Base-by-base conservation (phyloP, 441 rosid genomes). In the Mallotus japonicus region DNA sequence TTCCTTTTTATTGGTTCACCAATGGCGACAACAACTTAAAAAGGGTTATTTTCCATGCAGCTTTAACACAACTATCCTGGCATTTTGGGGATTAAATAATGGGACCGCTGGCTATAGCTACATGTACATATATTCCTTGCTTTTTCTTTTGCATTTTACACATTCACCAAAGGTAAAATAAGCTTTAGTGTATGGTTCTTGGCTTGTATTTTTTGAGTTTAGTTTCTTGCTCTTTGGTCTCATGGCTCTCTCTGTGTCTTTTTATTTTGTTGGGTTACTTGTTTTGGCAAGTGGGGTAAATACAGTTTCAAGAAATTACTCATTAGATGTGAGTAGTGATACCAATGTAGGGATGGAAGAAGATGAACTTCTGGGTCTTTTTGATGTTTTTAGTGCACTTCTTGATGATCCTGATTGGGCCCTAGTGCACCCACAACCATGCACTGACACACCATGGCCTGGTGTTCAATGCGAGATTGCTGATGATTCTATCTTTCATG, bases 381-480 rank as follows among this genome's bases (percentile, higher is more conserved):
- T 74, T 75, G 79, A 85, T 51, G 79, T 82, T 24, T 56, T 85
- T 67, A 78, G 61, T 70, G 75, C 77, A 3, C 80, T 85, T 56
- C 19, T 85, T 8, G 85, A 82, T 47, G 84, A 85, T 65, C 84
- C 84, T 37, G 54, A 67, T 14, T 83, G 86, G 86, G 69, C 80
- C 12, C 66, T 73, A 65, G 53, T 62, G 46, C 85, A 85, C 61
- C 85, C 84, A 49, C 69, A 75, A 47, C 89, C 89, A 67, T 85
- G 89, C 69, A 80, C 79, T 19, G 79, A 83, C 60, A 85, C 87
- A 15, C 89, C 83, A 74, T 83, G 89, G 89, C 87, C 83, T 75
- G 85, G 85, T 22, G 65, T 83, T 69, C 82, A 78, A 67, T 85
- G 87, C 73, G 87, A 83, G 81, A 56, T 81, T 66, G 78, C 75